Evolutionary conservation across 805 yeast species (phyloP), one percentile per base, ranked within the genome.

Genomic region (Hanseniaspora nectarophila): DNA sequence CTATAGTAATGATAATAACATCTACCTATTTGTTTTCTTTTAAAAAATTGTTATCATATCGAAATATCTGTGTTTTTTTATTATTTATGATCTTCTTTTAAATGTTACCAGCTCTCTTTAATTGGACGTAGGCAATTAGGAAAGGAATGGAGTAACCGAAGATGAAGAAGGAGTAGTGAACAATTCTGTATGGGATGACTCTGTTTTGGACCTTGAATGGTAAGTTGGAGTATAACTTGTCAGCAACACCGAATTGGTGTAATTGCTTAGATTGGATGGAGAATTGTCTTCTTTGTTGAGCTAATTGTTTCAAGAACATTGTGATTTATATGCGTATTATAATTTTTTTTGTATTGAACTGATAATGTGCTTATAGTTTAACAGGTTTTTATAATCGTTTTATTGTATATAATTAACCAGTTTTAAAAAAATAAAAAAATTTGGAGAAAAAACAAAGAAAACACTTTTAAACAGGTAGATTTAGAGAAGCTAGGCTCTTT

Each of bases 201-300:
- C 95, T 88, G 78, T 81, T 75, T 77, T 87, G 88, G 57, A 90
- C 95, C 76, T 80, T 80, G 80, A 90, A 92, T 59, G 98, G 98
- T 58, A 90, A 66, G 78, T 92, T 90, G 63, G 83, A 74, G 81
- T 92, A 92, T 45, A 82, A 83, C 62, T 80, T 79, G 65, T 76
- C 80, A 70, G 78, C 84, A 57, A 62, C 74, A 46, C 70, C 72
- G 51, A 65, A 55, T 39, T 54, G 54, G 44, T 55, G 53, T 26
- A 49, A 26, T 33, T 49, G 37, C 29, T 32, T 37, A 48, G 59
- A 23, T 53, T 53, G 53, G 49, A 56, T 40, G 54, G 54, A 46
- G 43, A 48, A 46, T 56, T 35, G 59, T 53, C 39, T 43, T 40
- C 54, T 52, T 46, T 52, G 46, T 49, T 49, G 53, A 23, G 53